phyloP scores from a whole-genome alignment of 78 protist genomes.

The Mastigamoeba balamuthi region DNA sequence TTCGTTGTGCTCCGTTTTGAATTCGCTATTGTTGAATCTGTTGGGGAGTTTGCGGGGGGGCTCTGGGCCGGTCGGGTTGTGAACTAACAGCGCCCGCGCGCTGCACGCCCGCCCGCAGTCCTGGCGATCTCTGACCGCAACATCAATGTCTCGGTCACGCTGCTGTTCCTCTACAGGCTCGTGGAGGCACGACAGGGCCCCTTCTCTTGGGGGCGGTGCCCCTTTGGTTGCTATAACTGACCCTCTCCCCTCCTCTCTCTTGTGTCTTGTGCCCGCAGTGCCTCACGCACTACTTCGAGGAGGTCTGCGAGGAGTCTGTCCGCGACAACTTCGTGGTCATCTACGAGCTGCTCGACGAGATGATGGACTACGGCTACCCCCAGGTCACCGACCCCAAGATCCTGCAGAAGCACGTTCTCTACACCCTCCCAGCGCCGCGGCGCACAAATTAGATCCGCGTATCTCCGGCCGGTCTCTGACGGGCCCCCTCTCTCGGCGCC shows the following conservation, averaged over 20 bases:
- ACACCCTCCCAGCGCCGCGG: too few species aligned
- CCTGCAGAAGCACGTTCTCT: constrained; percentile 50
- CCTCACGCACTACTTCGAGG: constrained; percentile 71
- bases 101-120: constrained; percentile 16
- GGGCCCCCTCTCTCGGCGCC: background rate
- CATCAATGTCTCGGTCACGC: constrained; percentile 70
- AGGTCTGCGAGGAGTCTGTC: constrained; percentile 90
- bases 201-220: background rate
- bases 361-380: constrained; percentile 97
- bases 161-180: constrained; percentile 80
- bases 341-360: constrained; percentile 97
- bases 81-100: background rate
- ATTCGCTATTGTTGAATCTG: too few species aligned
- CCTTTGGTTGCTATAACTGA: background rate
- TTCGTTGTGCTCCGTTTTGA: background rate
- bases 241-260: background rate
- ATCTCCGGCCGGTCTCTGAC: too few species aligned
- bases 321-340: constrained; percentile 96
- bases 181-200: constrained; percentile 33
- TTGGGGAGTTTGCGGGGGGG: background rate
- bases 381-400: constrained; percentile 87
- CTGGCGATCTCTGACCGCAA: constrained; percentile 84
- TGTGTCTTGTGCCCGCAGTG: constrained; percentile 8
- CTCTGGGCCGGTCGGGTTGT: background rate
- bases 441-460: background rate